Evolutionary conservation across 2,329 filamentous ascomycete species (phyloP).

Genomic region (Lasiodiplodia theobromae): DNA sequence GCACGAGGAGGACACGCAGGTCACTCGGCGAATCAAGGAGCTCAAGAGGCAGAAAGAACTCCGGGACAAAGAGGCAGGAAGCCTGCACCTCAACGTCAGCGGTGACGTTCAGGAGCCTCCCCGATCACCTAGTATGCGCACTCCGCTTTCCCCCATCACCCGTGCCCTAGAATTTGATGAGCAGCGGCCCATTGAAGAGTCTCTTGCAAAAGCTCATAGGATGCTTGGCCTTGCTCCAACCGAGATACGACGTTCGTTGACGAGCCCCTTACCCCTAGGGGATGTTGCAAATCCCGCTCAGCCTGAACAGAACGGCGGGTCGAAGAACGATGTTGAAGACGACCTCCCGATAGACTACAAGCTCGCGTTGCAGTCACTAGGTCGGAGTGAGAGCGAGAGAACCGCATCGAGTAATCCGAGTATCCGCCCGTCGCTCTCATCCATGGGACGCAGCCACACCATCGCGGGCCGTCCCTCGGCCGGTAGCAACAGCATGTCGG

Average conservation of each 20-base stretch:
- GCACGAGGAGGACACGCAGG: conserved; percentile 58
- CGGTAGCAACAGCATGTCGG: conserved; percentile 4
- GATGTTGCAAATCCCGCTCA: conserved; percentile 13
- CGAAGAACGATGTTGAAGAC: conserved; percentile 9
- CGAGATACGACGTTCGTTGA: conserved; percentile 31
- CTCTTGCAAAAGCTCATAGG: conserved; percentile 50
- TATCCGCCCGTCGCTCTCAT: conserved; percentile 20
- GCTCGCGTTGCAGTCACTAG: conserved; percentile 44
- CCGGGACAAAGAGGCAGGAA: conserved; percentile 54
- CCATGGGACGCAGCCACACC: conserved; percentile 28
- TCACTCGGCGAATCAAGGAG: conserved; percentile 64
- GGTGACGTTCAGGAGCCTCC: conserved; percentile 17
- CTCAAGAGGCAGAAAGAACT: conserved; percentile 64
- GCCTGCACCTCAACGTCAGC: conserved; percentile 37
- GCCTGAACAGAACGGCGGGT: conserved; percentile 19
- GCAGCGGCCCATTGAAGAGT: conserved; percentile 33
- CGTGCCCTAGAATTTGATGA: conserved; percentile 21
- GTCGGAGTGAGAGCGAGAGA: conserved; percentile 20
- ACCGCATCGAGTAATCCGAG: conserved; percentile 22
- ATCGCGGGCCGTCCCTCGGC: conserved; percentile 21
- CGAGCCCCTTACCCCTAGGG: conserved; percentile 28
- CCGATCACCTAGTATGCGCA: conserved; percentile 24
- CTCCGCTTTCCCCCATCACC: conserved; percentile 26
- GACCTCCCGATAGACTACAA: conserved; percentile 49
- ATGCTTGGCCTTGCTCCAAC: conserved; percentile 47